Evolutionary conservation across 441 rosid genomes (phyloP).

Genomic region (Pelargonium fulgidum): DNA sequence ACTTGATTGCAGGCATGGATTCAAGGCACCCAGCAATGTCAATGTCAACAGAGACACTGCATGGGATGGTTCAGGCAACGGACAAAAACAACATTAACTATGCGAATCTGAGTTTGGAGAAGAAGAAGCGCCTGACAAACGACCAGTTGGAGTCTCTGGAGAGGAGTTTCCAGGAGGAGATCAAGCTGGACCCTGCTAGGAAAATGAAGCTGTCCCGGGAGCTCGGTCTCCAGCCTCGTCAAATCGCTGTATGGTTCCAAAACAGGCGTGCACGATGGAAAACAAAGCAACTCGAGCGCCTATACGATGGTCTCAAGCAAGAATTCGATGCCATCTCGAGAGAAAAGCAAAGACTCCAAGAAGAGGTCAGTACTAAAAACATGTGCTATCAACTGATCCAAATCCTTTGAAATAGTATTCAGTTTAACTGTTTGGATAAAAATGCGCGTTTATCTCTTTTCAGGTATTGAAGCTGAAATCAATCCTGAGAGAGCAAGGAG

Average conservation of each 20-base stretch:
- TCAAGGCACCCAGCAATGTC: constrained; percentile 35
- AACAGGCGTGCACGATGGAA: constrained; percentile 94
- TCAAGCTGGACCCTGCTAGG: constrained; percentile 70
- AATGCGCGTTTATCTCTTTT: too few relatives aligned
- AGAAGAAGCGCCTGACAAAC: constrained; percentile 66
- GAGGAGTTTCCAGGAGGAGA: constrained; percentile 78
- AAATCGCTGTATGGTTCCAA: constrained; percentile 92
- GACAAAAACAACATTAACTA: constrained; percentile 26
- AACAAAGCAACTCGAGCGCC: constrained; percentile 69
- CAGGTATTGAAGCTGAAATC: constrained; percentile 68
- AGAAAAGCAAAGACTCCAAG: constrained; percentile 70
- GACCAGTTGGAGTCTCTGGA: constrained; percentile 66
- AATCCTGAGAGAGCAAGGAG: constrained; percentile 49
- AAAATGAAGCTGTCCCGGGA: constrained; percentile 78
- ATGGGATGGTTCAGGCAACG: constrained; percentile 25
- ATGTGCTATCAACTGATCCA: neutral
- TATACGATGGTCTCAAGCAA: constrained; percentile 59
- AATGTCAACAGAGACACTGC: constrained; percentile 20
- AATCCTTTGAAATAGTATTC: too few relatives aligned
- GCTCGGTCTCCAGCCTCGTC: constrained; percentile 79
- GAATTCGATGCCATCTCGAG: constrained; percentile 51
- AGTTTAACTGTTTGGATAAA: too few relatives aligned
- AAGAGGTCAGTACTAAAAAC: constrained; percentile 47
- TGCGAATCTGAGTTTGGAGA: constrained; percentile 30
- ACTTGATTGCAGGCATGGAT: constrained; percentile 30